phyloP scores from a whole-genome alignment of 352 stramenopile genomes.

The Peronosclerospora sorghi region DNA sequence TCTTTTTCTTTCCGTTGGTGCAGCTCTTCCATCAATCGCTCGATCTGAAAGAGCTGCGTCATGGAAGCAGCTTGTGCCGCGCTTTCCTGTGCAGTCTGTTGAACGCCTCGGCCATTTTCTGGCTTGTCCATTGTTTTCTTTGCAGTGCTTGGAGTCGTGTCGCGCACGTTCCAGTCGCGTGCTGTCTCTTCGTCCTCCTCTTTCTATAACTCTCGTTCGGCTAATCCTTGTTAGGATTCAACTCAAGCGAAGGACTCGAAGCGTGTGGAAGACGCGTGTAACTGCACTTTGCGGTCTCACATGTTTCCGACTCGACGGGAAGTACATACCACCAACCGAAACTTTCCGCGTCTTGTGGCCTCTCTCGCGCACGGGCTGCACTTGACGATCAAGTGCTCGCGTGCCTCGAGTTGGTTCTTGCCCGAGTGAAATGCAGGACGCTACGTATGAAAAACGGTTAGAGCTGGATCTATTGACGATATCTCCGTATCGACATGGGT shows the following conservation, averaged over 20 bases:
- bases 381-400: no score
- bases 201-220: slow-evolving; percentile 46
- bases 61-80: slow-evolving; percentile 31
- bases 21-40: slow-evolving; percentile 41
- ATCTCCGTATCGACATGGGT: no score
- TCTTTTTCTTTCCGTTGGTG: slow-evolving; percentile 44
- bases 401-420: no score
- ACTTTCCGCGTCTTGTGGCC: no score
- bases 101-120: slow-evolving; percentile 39
- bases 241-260: slow-evolving; percentile 20
- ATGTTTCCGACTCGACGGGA: no score
- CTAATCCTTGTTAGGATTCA: slow-evolving; percentile 50
- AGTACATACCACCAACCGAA: no score
- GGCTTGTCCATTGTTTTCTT: slow-evolving; percentile 51
- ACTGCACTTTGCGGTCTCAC: neutral
- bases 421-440: no score
- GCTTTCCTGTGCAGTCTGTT: slow-evolving; percentile 28
- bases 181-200: slow-evolving; percentile 58
- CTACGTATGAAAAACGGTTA: no score
- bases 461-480: no score
- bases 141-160: slow-evolving; percentile 53
- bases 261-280: slow-evolving; percentile 22
- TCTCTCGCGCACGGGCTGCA: no score
- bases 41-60: slow-evolving; percentile 41
- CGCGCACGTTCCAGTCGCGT: slow-evolving; percentile 41